phyloP scores from a whole-genome alignment of 192 early-diverging fungal species.

The Pilaira anomala region DNA sequence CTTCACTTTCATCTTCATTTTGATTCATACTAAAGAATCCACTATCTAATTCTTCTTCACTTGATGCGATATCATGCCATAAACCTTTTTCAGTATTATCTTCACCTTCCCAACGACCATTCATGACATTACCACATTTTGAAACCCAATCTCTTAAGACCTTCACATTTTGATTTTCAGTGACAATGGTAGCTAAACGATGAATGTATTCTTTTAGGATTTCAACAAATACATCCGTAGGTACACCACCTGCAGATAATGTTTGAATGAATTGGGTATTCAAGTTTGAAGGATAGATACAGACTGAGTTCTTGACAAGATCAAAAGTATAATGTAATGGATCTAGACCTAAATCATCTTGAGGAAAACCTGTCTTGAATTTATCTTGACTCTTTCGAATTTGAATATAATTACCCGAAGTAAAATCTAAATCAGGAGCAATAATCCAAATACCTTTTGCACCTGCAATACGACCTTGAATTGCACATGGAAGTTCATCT shows the following conservation, averaged over 20 bases:
- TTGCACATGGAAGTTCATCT: constrained; percentile 27
- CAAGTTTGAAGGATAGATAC: constrained; percentile 21
- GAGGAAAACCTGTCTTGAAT: constrained; percentile 21
- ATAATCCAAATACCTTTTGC: constrained; percentile 39
- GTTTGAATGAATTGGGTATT: constrained; percentile 36
- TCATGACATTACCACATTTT: constrained; percentile 11
- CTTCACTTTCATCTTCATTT: not conserved
- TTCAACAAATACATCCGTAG: constrained; percentile 21
- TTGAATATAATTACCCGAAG: constrained; percentile 24
- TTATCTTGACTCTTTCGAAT: constrained; percentile 31
- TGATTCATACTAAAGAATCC: too few relatives aligned
- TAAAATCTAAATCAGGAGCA: constrained; percentile 13
- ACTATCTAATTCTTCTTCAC: not conserved
- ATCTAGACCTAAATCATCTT: constrained; percentile 11
- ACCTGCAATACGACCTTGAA: constrained; percentile 40
- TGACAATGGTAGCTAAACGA: constrained; percentile 12
- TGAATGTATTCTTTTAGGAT: constrained; percentile 28
- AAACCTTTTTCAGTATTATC: not conserved
- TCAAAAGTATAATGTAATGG: constrained; percentile 31
- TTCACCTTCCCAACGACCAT: constrained; percentile 17
- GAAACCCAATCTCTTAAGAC: constrained; percentile 28
- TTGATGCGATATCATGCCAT: constrained; percentile 4
- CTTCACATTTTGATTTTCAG: constrained; percentile 9
- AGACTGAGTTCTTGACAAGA: constrained; percentile 16
- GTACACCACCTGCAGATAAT: constrained; percentile 27